Base-by-base conservation (phyloP, 768 basidiomycete genomes). In the Cystobasidium ongulense region DNA sequence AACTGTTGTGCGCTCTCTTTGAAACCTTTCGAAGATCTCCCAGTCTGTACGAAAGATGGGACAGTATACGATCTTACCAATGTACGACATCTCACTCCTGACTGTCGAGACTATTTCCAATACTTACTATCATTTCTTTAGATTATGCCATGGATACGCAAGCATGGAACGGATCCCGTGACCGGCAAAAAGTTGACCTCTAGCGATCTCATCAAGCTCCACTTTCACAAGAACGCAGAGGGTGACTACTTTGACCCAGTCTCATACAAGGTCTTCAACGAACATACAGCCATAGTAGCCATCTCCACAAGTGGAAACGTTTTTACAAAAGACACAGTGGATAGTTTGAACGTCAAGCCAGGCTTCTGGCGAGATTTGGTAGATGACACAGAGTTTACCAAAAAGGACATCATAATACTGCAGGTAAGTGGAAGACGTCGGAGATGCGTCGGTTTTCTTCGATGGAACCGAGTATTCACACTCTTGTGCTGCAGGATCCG, bases 261-360 rank as follows among this genome's bases (percentile, higher is more conserved):
- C 53, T 92, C 92, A 1, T 99, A 95, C 86, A 98, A 97, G 81
- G 89, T 91, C 1, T 96, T 99, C 85, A 93, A 86, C 79, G 89
- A 95, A 75, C 95, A 98, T 80, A 94, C 95, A 0, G 90, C 97
- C 79, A 90, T 99, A 70, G 90, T 92, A 41, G 90, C 91, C 50
- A 88, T 96, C 76, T 88, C 88, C 5, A 89, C 87, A 0, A 92
- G 92, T 0, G 93, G 92, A 18, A 96, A 96, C 80, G 92, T 98
- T 17, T 98, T 90, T 81, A 84, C 94, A 21, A 89, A 89, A 8
- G 96, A 97, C 59, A 95, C 82, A 21, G 75, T 81, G 38, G 80
- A 81, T 35, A 54, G 78, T 3, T 75, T 81, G 71, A 80, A 93
- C 77, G 84, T 92, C 73, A 91, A 88, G 79, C 77, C 81, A 1